Percentiles rank a stretch among this genome's conserved stretches.
phyloP scores from a whole-genome alignment of 345 rosid species.

The Raphanus raphanistrum region DNA sequence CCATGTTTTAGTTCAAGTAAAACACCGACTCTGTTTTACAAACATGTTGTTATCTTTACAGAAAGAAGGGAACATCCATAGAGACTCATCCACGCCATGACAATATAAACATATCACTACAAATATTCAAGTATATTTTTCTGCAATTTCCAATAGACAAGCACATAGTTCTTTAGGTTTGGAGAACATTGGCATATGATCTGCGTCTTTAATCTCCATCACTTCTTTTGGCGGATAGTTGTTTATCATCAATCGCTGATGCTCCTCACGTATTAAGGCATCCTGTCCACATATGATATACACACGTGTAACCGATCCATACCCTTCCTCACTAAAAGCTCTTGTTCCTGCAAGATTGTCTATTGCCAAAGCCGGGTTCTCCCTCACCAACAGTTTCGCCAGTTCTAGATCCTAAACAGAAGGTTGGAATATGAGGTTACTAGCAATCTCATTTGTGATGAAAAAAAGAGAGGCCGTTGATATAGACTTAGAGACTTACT shows the following conservation, averaged over 20 bases:
- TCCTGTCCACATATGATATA: conserved; percentile 41
- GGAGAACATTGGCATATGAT: conserved; percentile 34
- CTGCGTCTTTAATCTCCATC: conserved; percentile 36
- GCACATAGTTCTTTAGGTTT: background rate
- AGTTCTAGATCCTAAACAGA: conserved; percentile 37
- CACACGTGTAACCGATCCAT: conserved; percentile 29
- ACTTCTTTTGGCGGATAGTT: conserved; percentile 34
- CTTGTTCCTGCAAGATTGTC: conserved; percentile 16
- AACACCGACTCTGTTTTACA: background rate
- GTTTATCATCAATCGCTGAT: conserved; percentile 38
- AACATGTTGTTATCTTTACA: background rate
- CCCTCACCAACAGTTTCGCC: conserved; percentile 35
- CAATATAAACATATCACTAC: background rate
- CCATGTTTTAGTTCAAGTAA: background rate
- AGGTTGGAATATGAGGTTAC: background rate
- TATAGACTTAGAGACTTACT: conserved; percentile 25
- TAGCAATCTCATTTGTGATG: background rate
- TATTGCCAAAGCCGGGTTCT: conserved; percentile 18
- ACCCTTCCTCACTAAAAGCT: conserved; percentile 24
- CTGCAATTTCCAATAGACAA: background rate
- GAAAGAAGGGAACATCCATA: too few species aligned
- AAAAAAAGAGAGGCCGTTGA: background rate
- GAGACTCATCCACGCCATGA: background rate
- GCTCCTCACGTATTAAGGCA: background rate
- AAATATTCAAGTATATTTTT: background rate